Percentiles rank a stretch among this genome's conserved stretches.
phyloP scores from a whole-genome alignment of 257 asterid species.

The Orobanche coerulescens region DNA sequence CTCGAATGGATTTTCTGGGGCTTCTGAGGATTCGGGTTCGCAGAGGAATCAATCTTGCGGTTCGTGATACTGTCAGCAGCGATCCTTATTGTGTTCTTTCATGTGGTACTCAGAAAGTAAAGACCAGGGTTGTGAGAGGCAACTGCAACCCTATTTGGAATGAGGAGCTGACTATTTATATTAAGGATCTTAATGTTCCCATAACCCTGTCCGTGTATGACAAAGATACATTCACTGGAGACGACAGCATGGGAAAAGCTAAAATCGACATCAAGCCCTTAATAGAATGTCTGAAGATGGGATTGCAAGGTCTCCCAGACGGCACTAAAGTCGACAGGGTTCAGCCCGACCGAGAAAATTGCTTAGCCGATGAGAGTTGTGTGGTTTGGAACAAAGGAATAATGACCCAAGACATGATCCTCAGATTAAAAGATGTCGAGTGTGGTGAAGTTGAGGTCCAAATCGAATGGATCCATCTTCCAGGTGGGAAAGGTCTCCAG shows the following conservation, averaged over 20 bases:
- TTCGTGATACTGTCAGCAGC: conserved; percentile 58
- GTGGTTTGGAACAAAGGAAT: conserved; percentile 54
- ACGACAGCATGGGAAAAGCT: conserved; percentile 72
- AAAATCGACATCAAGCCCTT: conserved; percentile 40
- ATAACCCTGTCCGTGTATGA: conserved; percentile 58
- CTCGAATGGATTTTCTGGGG: conserved; percentile 40
- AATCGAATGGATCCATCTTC: conserved; percentile 52
- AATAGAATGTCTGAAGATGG: conserved; percentile 43
- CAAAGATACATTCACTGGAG: conserved; percentile 67
- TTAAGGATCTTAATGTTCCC: conserved; percentile 47
- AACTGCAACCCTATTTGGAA: conserved; percentile 73
- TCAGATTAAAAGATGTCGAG: conserved; percentile 49
- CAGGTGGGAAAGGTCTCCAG: conserved; percentile 32
- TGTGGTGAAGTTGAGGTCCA: conserved; percentile 59
- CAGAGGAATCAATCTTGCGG: conserved; percentile 58
- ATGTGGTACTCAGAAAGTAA: conserved; percentile 57
- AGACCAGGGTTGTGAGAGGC: conserved; percentile 49
- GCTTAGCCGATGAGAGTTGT: conserved; percentile 50
- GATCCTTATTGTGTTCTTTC: conserved; percentile 67
- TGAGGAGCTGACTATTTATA: conserved; percentile 55
- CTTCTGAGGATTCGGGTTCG: conserved; percentile 49
- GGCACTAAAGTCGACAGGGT: conserved; percentile 54
- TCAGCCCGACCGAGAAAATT: conserved; percentile 40
- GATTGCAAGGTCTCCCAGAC: conserved; percentile 41
- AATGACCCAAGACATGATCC: conserved; percentile 63